phyloP scores from a whole-genome alignment of 768 basidiomycete species.

The Tylopilus sp. region DNA sequence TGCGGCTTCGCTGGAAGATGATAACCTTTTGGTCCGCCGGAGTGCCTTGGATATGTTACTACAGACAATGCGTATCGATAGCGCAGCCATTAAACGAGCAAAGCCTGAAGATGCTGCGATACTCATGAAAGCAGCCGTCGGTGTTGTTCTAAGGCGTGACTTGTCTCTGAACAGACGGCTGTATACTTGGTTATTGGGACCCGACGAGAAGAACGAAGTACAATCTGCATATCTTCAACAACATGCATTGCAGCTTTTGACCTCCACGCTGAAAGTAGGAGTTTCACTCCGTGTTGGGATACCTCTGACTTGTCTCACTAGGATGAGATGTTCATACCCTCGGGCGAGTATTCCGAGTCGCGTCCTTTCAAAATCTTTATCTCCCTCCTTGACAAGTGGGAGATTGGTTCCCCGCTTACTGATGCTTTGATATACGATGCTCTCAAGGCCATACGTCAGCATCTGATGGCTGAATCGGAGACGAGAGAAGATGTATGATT shows the following conservation, averaged over 20 bases:
- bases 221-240: constrained; percentile 70
- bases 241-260: constrained; percentile 71
- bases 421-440: constrained; percentile 77
- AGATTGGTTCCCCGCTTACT: constrained; percentile 81
- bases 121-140: constrained; percentile 80
- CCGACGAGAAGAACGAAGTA: constrained; percentile 70
- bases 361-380: constrained; percentile 96
- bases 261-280: constrained; percentile 62
- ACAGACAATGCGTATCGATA: constrained; percentile 72
- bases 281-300: constrained; percentile 1
- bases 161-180: constrained; percentile 89
- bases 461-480: constrained; percentile 51
- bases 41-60: constrained; percentile 81
- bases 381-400: constrained; percentile 94
- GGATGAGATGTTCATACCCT: constrained; percentile 75
- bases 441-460: constrained; percentile 64
- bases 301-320: constrained; percentile 29
- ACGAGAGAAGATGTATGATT: constrained; percentile 57
- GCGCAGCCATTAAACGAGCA: constrained; percentile 64
- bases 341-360: constrained; percentile 70
- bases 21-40: constrained; percentile 86
- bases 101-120: constrained; percentile 72
- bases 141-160: constrained; percentile 90
- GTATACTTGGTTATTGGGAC: constrained; percentile 89
- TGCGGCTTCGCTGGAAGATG: constrained; percentile 87